phyloP scores from a whole-genome alignment of 768 basidiomycete species.

The Tricholoma bakamatsutake region DNA sequence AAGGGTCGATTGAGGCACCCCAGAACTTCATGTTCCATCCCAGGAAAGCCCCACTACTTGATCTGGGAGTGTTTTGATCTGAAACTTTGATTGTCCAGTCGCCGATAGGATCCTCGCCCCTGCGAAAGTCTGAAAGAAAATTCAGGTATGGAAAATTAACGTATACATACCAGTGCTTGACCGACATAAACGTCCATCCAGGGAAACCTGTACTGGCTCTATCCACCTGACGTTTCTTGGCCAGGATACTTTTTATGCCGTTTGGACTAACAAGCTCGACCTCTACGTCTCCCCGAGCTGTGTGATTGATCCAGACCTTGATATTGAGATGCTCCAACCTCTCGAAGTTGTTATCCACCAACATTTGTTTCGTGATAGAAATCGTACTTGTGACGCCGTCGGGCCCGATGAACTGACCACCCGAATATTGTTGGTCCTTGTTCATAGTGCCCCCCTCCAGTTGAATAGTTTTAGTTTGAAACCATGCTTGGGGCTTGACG shows the following conservation, averaged over 20 bases:
- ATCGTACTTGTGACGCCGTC: slow-evolving; percentile 64
- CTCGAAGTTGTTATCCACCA: slow-evolving; percentile 77
- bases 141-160: slow-evolving; percentile 2
- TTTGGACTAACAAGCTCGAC: slow-evolving; percentile 83
- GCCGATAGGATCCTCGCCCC: slow-evolving; percentile 91
- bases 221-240: slow-evolving; percentile 64
- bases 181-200: slow-evolving; percentile 98
- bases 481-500: slow-evolving; percentile 94
- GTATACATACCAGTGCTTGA: slow-evolving; percentile 87
- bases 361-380: slow-evolving; percentile 58
- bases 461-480: slow-evolving; percentile 68
- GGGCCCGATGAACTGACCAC: slow-evolving; percentile 59
- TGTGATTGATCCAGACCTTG: slow-evolving; percentile 89
- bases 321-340: slow-evolving; percentile 88
- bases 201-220: slow-evolving; percentile 61
- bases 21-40: slow-evolving; percentile 93
- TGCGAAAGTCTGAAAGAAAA: slow-evolving; percentile 26
- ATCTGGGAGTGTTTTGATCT: slow-evolving; percentile 58
- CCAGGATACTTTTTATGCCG: slow-evolving; percentile 81
- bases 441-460: slow-evolving; percentile 57
- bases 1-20: slow-evolving; percentile 79
- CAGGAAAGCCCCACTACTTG: slow-evolving; percentile 62
- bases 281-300: slow-evolving; percentile 85
- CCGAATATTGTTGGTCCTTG: slow-evolving; percentile 43
- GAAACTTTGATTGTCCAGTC: slow-evolving; percentile 86